These are phyloP conservation scores for Ogataea philodendri DNA, from an alignment of 805 yeast genomes.

Conservation along the genomic window DNA sequence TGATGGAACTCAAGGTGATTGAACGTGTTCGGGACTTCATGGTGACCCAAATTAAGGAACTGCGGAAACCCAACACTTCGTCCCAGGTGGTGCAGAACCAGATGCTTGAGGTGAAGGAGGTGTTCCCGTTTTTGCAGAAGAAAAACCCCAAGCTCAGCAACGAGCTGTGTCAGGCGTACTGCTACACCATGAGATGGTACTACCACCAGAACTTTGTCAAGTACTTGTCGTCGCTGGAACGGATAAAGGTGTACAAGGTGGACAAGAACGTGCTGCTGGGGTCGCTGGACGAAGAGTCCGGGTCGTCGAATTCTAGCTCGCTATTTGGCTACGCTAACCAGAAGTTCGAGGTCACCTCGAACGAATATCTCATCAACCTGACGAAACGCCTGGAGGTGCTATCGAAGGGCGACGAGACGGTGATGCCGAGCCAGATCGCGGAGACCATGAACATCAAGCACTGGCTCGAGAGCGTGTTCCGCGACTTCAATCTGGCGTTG, in stretches of 20 bases:
- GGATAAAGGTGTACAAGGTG: slow-evolving; percentile 51
- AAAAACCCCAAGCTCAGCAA: slow-evolving; percentile 62
- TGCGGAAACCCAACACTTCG: slow-evolving; percentile 63
- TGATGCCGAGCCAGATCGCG: slow-evolving; percentile 80
- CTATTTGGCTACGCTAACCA: slow-evolving; percentile 15
- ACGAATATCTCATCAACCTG: slow-evolving; percentile 55
- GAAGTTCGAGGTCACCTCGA: slow-evolving; percentile 28
- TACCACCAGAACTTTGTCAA: slow-evolving; percentile 75
- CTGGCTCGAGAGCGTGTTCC: slow-evolving; percentile 71
- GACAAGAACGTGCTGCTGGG: slow-evolving; percentile 42
- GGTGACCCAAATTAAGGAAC: slow-evolving; percentile 59
- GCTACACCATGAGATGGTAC: slow-evolving; percentile 92
- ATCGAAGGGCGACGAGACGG: slow-evolving; percentile 51
- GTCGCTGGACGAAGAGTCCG: slow-evolving; percentile 23
- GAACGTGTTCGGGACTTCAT: slow-evolving; percentile 76
- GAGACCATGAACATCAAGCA: slow-evolving; percentile 62
- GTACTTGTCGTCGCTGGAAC: slow-evolving; percentile 69
- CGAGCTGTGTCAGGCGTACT: slow-evolving; percentile 76
- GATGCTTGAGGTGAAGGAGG: slow-evolving; percentile 60
- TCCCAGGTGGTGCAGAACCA: slow-evolving; percentile 74
- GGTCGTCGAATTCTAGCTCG: slow-evolving; percentile 10
- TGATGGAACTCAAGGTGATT: slow-evolving; percentile 59
- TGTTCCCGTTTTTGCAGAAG: slow-evolving; percentile 52
- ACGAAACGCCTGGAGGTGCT: slow-evolving; percentile 62
- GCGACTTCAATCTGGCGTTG: slow-evolving; percentile 69